These are phyloP conservation scores for Exophiala sp. DNA, from an alignment of 2,329 filamentous ascomycete species.

Conservation along the genomic window DNA sequence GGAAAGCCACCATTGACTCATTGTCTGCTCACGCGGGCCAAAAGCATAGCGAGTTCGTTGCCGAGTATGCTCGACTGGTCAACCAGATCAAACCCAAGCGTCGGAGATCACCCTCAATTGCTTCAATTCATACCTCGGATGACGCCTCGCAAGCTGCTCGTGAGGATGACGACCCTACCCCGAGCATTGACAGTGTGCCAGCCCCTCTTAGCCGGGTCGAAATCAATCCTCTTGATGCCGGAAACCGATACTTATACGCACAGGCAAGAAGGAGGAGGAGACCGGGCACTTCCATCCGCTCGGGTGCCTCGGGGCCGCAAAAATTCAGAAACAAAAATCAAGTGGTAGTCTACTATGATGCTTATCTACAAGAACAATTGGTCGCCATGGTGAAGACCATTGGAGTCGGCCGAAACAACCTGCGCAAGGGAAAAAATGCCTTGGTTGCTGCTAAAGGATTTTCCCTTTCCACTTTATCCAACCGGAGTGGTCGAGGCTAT, in stretches of 20 bases:
- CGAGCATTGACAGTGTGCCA: constrained; percentile 8
- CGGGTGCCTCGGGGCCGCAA: constrained; percentile 31
- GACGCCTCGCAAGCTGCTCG: constrained; percentile 9
- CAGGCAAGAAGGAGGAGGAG: constrained; percentile 36
- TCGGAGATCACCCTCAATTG: constrained; percentile 35
- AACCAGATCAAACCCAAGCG: constrained; percentile 37
- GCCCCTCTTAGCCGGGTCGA: constrained; percentile 10
- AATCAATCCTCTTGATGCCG: constrained; percentile 25
- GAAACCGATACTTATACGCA: constrained; percentile 27
- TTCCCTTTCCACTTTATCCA: constrained; percentile 15
- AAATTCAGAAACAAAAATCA: constrained; percentile 66
- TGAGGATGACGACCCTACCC: not conserved
- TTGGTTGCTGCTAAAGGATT: constrained; percentile 53
- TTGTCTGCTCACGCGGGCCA: constrained; percentile 38
- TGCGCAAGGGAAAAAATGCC: constrained; percentile 78
- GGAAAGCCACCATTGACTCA: constrained; percentile 40
- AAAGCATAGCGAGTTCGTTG: constrained; percentile 40
- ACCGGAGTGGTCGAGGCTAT: constrained; percentile 3
- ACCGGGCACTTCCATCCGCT: constrained; percentile 33
- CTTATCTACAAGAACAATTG: constrained; percentile 74
- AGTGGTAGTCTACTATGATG: constrained; percentile 89
- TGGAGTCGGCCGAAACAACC: constrained; percentile 70
- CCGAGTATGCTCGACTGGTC: constrained; percentile 38
- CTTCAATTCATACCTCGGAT: constrained; percentile 37
- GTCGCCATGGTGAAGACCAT: constrained; percentile 78